phyloP scores from a whole-genome alignment of 2,329 filamentous ascomycete species.

The Pochonia chlamydosporia region DNA sequence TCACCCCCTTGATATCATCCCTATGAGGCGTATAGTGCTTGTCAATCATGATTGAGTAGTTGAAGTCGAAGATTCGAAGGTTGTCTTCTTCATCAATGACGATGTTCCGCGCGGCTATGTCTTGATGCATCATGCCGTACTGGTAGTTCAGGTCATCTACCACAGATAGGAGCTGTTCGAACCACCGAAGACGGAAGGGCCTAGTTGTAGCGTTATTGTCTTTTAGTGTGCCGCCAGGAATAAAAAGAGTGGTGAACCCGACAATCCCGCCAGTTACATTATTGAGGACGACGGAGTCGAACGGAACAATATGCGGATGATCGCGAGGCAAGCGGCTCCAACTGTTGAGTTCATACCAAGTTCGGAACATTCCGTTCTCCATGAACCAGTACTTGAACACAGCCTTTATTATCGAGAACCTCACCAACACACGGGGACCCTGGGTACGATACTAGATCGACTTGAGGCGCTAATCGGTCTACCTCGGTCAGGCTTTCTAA shows the following conservation, averaged over 20 bases:
- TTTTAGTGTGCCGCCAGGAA: slow-evolving; percentile 27
- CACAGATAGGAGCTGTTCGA: slow-evolving; percentile 28
- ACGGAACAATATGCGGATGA: slow-evolving; percentile 30
- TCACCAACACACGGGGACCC: background rate
- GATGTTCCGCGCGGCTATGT: slow-evolving; percentile 31
- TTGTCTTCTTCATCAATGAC: slow-evolving; percentile 27
- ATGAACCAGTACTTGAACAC: slow-evolving; percentile 31
- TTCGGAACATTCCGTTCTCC: slow-evolving; percentile 10
- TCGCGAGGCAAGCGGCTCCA: slow-evolving; percentile 25
- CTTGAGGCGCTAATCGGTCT: slow-evolving; percentile 18
- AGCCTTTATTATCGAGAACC: slow-evolving; percentile 8
- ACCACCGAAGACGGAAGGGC: slow-evolving; percentile 29
- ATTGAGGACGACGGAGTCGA: slow-evolving; percentile 29
- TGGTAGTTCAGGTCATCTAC: slow-evolving; percentile 32
- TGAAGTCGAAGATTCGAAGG: slow-evolving; percentile 32
- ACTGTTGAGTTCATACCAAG: slow-evolving; percentile 30
- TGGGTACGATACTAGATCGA: slow-evolving; percentile 19
- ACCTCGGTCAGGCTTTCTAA: slow-evolving; percentile 22
- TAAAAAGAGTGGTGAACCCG: slow-evolving; percentile 13
- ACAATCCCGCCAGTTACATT: slow-evolving; percentile 23
- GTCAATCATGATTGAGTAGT: slow-evolving; percentile 17
- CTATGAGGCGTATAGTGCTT: slow-evolving; percentile 5
- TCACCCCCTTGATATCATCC: slow-evolving; percentile 25
- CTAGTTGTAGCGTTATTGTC: slow-evolving; percentile 18
- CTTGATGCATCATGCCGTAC: slow-evolving; percentile 31